Conservation (phyloP, 768 basidiomycete genomes). For the Leucogyrophana mollusca region DNA sequence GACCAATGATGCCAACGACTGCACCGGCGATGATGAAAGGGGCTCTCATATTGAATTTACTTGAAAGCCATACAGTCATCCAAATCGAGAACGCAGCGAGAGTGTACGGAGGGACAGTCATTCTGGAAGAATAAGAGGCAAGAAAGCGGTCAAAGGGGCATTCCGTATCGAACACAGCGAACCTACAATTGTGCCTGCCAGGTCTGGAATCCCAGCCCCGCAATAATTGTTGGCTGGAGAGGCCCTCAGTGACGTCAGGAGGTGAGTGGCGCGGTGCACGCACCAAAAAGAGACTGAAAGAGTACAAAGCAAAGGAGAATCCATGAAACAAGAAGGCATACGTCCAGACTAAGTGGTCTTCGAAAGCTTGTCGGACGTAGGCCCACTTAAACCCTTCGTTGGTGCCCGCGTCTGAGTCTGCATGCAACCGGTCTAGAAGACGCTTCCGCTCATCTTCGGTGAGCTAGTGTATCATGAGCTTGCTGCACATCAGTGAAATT, state of each 20-base stretch:
- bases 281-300: constrained; percentile 58
- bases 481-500: neutral
- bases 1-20: constrained; percentile 51
- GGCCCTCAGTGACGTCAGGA: neutral
- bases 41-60: constrained; percentile 43
- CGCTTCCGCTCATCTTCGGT: constrained; percentile 49
- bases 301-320: constrained; percentile 58
- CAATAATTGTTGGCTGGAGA: constrained; percentile 58
- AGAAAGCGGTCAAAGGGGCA: neutral
- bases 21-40: constrained; percentile 53
- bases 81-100: constrained; percentile 51
- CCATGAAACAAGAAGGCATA: constrained; percentile 64
- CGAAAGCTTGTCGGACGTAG: constrained; percentile 54
- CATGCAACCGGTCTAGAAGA: constrained; percentile 46
- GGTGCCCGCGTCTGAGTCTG: constrained; percentile 54
- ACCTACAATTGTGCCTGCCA: constrained; percentile 62
- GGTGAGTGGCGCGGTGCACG: constrained; percentile 6
- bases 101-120: constrained; percentile 60
- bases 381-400: constrained; percentile 57
- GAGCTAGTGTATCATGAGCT: constrained; percentile 33
- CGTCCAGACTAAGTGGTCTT: constrained; percentile 58
- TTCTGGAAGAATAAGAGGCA: constrained; percentile 31
- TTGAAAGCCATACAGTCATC: constrained; percentile 50
- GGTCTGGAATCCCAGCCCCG: constrained; percentile 51
- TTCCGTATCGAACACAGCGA: neutral